Evolutionary conservation across 2,329 filamentous ascomycete genomes (phyloP).

Genomic region (Botryotinia globosa): DNA sequence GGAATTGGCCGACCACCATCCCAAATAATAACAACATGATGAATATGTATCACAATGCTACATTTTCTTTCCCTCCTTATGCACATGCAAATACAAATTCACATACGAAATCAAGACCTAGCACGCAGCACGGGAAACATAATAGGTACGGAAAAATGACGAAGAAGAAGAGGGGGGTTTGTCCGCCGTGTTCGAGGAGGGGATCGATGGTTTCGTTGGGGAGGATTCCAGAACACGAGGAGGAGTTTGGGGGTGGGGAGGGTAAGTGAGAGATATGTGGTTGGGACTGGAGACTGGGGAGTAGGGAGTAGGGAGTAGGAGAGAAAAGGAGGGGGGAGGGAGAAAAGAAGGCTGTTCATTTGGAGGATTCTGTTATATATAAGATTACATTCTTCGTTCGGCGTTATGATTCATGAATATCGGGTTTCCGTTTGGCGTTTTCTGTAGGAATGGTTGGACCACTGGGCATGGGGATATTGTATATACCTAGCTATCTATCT

Average conservation of each 20-base stretch:
- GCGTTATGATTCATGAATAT: neutral
- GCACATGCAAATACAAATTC: neutral
- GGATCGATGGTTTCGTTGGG: neutral
- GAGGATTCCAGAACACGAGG: constrained; percentile 1
- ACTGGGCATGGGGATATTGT: neutral
- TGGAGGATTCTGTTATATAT: neutral
- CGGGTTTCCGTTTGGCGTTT: neutral
- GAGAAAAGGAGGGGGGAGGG: neutral
- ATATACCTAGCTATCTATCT: neutral
- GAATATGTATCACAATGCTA: neutral
- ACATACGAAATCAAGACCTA: neutral
- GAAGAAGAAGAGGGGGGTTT: neutral
- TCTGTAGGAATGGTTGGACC: neutral
- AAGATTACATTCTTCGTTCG: neutral
- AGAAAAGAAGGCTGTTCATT: neutral
- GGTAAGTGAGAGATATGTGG: neutral
- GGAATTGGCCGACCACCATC: neutral
- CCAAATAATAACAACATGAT: neutral
- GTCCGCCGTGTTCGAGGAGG: neutral
- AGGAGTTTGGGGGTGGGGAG: neutral
- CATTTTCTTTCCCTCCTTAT: neutral
- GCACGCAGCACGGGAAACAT: neutral
- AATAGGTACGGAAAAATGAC: neutral
- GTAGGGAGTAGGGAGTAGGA: too few species aligned
- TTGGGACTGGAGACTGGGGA: too few species aligned